phyloP scores from a whole-genome alignment of 208 protist species.

The Leishmania aethiopica region DNA sequence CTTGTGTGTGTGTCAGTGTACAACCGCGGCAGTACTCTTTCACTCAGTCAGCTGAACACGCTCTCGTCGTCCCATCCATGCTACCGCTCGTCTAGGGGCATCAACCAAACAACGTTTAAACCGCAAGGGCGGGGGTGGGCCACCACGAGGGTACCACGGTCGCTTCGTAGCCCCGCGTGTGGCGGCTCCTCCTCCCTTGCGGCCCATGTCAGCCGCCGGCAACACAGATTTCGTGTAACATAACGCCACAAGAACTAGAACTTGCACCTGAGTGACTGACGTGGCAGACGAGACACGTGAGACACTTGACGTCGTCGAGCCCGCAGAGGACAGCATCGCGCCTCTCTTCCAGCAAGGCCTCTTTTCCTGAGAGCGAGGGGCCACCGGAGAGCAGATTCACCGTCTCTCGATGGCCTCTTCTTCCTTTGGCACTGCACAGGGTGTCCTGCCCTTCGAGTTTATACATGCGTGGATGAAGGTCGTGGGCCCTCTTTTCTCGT shows the following conservation, averaged over 20 bases:
- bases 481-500: background rate
- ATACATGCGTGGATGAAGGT: background rate
- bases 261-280: background rate
- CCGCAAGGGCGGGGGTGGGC: background rate
- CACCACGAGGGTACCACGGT: background rate
- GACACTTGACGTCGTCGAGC: background rate
- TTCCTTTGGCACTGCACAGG: background rate
- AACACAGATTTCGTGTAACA: constrained; percentile 6
- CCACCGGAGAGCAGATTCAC: background rate
- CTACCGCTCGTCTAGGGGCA: background rate
- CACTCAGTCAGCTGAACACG: background rate
- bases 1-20: constrained; percentile 10
- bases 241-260: background rate
- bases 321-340: background rate
- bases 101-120: background rate
- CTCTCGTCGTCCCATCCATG: background rate
- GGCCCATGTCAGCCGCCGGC: background rate
- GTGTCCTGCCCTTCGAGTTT: background rate
- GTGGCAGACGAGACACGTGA: background rate
- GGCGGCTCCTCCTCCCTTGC: background rate
- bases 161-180: background rate
- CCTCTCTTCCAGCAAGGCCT: background rate
- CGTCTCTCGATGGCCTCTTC: background rate
- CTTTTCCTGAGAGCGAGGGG: background rate
- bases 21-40: background rate